Percentiles rank a stretch among this genome's conserved stretches.
Conservation (phyloP, 192 early-diverging fungal genomes). For the Umbelopsis sp. region DNA sequence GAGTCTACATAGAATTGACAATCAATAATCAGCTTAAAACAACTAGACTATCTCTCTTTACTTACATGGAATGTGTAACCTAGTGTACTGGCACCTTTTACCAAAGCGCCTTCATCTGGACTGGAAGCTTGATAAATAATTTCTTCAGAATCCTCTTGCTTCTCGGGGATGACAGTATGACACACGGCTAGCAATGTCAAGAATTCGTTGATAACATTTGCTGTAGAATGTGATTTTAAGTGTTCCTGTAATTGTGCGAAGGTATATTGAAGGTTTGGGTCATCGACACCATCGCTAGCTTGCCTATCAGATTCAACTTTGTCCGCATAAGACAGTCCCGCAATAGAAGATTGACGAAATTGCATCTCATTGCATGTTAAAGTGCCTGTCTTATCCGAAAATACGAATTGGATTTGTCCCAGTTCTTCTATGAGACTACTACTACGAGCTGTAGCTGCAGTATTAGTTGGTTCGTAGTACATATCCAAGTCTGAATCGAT, state of each 20-base stretch:
- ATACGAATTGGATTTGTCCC: constrained; percentile 87
- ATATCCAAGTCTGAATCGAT: constrained; percentile 95
- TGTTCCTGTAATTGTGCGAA: constrained; percentile 63
- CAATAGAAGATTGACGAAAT: constrained; percentile 88
- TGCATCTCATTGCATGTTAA: constrained; percentile 55
- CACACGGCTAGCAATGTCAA: constrained; percentile 87
- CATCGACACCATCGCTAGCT: constrained; percentile 64
- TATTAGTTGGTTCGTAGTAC: constrained; percentile 93
- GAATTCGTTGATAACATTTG: constrained; percentile 83
- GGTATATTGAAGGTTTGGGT: constrained; percentile 60
- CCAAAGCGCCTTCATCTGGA: constrained; percentile 93
- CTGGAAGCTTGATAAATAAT: constrained; percentile 93
- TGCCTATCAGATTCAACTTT: constrained; percentile 82
- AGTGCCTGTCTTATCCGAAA: constrained; percentile 41
- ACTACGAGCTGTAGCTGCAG: constrained; percentile 88
- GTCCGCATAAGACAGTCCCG: constrained; percentile 86
- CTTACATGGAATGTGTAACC: constrained; percentile 65
- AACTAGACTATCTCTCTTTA: not conserved
- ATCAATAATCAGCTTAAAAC: not conserved
- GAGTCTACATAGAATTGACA: constrained; percentile 27
- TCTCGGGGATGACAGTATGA: constrained; percentile 94
- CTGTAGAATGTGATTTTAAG: constrained; percentile 54
- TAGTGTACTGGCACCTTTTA: constrained; percentile 58
- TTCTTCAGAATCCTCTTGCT: constrained; percentile 59
- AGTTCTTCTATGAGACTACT: constrained; percentile 89